Evolutionary conservation across 495 filamentous ascomycete species (phyloP).

Genomic region (Saxophila tyrrhenica): DNA sequence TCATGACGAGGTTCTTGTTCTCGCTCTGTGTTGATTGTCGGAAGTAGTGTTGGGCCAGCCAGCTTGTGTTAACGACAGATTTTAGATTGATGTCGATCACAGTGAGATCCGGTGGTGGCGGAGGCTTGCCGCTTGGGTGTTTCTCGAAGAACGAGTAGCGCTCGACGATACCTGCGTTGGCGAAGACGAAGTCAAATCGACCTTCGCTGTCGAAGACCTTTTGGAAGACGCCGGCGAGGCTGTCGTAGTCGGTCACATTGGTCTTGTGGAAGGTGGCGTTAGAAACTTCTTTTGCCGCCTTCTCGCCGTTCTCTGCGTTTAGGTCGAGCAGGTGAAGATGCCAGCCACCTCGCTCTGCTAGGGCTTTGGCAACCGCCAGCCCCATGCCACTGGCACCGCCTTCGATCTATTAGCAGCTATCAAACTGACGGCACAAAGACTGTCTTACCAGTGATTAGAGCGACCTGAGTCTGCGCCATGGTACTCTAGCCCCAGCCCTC

Average conservation of each 20-base stretch:
- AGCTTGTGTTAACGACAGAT: constrained; percentile 25
- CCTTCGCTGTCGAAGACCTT: constrained; percentile 19
- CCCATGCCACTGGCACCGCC: constrained; percentile 25
- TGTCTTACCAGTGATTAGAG: constrained; percentile 13
- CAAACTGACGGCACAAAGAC: background rate
- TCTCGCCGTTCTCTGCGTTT: constrained; percentile 15
- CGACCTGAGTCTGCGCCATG: constrained; percentile 15
- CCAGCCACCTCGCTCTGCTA: constrained; percentile 23
- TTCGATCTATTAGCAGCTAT: background rate
- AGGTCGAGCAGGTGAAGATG: constrained; percentile 26
- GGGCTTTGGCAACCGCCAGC: constrained; percentile 26
- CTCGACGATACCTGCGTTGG: constrained; percentile 28
- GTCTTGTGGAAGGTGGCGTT: constrained; percentile 25
- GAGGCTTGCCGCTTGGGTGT: constrained; percentile 16
- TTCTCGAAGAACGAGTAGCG: constrained; percentile 24
- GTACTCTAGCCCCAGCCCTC: background rate
- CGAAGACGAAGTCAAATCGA: constrained; percentile 26
- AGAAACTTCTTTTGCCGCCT: constrained; percentile 12
- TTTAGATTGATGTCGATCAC: constrained; percentile 27
- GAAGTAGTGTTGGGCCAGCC: constrained; percentile 28
- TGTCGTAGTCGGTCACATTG: constrained; percentile 22
- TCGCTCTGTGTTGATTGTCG: constrained; percentile 17
- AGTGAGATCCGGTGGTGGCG: constrained; percentile 22
- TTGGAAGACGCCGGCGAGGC: constrained; percentile 21
- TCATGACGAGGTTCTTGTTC: constrained; percentile 22